These are phyloP conservation scores for Eucalyptus polyanthemos DNA, from an alignment of 345 rosid species.

Conservation along the genomic window DNA sequence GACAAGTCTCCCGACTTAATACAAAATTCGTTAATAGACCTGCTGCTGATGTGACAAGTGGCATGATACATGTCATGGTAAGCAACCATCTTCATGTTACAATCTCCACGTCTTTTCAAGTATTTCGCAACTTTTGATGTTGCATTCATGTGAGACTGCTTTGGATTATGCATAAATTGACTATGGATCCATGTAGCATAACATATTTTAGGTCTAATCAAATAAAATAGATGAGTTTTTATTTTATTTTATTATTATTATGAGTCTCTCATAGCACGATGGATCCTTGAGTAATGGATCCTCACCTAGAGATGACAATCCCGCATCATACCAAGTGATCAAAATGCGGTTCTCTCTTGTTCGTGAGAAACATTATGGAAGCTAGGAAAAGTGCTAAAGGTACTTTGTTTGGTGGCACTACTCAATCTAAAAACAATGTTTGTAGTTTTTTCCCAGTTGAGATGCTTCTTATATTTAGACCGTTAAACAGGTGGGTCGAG, in stretches of 20 bases:
- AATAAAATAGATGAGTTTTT: no score
- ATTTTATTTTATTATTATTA: no score
- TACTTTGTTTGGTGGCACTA: neutral
- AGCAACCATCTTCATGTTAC: neutral
- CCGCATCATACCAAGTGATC: conserved; percentile 12
- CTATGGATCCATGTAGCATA: rapidly evolving
- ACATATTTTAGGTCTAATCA: no score
- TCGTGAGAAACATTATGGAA: conserved; percentile 68
- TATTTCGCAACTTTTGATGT: neutral
- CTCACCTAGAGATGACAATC: conserved; percentile 22
- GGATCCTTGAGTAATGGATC: neutral
- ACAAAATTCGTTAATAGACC: no score
- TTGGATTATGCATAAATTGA: no score
- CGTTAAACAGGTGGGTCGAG: no score
- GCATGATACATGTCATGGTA: neutral
- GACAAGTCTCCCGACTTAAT: rapidly evolving
- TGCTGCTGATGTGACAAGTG: rapidly evolving
- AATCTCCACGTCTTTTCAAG: rapidly evolving
- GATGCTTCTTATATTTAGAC: neutral
- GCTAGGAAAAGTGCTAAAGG: conserved; percentile 80
- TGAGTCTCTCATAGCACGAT: neutral
- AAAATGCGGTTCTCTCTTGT: conserved; percentile 52
- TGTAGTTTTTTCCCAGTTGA: neutral
- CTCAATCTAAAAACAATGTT: neutral
- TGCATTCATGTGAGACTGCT: rapidly evolving